Evolutionary conservation across 2,329 filamentous ascomycete species (phyloP), one percentile per base, ranked within the genome.

Genomic region (Fonsecaea multimorphosa): DNA sequence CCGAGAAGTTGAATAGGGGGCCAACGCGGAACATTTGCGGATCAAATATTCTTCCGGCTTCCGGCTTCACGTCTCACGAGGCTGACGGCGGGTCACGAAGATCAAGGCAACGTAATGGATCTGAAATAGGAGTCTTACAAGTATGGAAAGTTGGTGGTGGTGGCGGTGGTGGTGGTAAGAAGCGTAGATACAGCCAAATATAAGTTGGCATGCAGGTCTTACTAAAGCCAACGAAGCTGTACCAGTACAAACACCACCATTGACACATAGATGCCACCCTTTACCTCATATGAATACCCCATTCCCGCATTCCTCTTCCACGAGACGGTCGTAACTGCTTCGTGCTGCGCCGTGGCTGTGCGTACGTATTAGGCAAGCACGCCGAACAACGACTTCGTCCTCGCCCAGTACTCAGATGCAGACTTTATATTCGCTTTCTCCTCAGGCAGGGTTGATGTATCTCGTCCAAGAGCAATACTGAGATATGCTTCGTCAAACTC

Each of bases 341-440:
- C 8, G 3, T 46, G n/a, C n/a, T 22, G n/a, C 8, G n/a, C 2
- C 19, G 7, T 46, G 40, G 8, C 29, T 19, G 29, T 1, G 19
- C 16, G 11, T n/a, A 40, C 5, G 9, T 32, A 12, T 54, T 49
- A 61, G 36, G 27, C 36, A 44, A 72, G 66, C 49, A 70, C 32
- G 5, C 71, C 71, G 53, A 72, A 72, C 29, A 72, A 53, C 32
- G 66, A 51, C 52, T 65, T 69, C n/a, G 71, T 72, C 53, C 71
- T 63, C 22, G 56, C 57, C 71, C 71, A 72, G 31, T 72, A 72
- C n/a, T 67, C 65, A 6, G 29, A 32, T 2, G 65, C 71, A 14
- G 60, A 58, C 29, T 44, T 51, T 11, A 27, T 29, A 27, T 24
- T 14, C 53, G 51, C 44, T 52, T 58, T 32, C 27, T 60, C 31